phyloP scores from a whole-genome alignment of 352 stramenopile genomes.

The Phytophthora kernoviae region DNA sequence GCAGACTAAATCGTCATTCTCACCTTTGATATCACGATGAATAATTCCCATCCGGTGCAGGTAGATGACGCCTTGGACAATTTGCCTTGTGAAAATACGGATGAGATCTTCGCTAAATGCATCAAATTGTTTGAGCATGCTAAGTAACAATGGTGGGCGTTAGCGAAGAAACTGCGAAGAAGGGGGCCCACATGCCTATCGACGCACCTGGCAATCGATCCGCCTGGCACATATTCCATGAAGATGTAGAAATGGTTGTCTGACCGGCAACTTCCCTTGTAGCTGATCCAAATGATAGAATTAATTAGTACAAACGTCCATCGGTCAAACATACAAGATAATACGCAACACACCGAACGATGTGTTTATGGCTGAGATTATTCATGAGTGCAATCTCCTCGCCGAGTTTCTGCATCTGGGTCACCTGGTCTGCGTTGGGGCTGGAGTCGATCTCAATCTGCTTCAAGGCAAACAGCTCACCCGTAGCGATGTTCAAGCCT shows the following conservation, averaged over 20 bases:
- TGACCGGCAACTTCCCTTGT: conserved; percentile 85
- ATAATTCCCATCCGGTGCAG: conserved; percentile 92
- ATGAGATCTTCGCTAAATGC: conserved; percentile 92
- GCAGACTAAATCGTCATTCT: no score
- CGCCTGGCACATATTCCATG: conserved; percentile 96
- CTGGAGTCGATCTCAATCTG: conserved; percentile 83
- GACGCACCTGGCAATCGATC: conserved; percentile 84
- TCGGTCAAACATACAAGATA: neutral
- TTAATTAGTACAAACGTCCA: conserved; percentile 18
- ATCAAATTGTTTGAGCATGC: conserved; percentile 93
- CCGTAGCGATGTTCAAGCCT: conserved; percentile 93
- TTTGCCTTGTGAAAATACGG: conserved; percentile 91
- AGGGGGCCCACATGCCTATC: neutral
- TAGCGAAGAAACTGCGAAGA: conserved; percentile 1
- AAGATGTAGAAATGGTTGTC: conserved; percentile 94
- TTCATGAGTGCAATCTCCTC: conserved; percentile 95
- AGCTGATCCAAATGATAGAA: conserved; percentile 30
- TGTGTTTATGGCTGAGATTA: conserved; percentile 94
- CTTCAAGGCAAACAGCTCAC: conserved; percentile 91
- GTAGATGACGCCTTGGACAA: conserved; percentile 91
- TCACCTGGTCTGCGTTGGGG: conserved; percentile 52
- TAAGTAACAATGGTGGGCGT: conserved; percentile 15
- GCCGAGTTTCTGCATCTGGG: conserved; percentile 77
- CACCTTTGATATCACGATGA: conserved; percentile 94
- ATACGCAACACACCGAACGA: conserved; percentile 83